Evolutionary conservation across 805 yeast species (phyloP), one percentile per base, ranked within the genome.

Genomic region (Ogataea thermomethanolica): DNA sequence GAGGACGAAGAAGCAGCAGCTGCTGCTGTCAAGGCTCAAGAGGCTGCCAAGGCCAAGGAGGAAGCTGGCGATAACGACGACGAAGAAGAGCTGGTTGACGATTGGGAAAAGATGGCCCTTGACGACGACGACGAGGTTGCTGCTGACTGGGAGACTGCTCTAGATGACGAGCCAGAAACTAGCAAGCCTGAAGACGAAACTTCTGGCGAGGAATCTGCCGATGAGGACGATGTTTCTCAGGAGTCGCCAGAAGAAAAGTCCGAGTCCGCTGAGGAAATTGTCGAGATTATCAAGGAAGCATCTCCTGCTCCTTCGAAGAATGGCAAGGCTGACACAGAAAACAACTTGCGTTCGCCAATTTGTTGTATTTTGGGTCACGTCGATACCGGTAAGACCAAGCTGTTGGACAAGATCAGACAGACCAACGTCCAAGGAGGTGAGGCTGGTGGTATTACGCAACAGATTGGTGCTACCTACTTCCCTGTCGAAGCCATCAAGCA

Each of bases 361-460:
- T 93, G 99, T 68, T 89, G 96, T 84, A 93, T 93, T 59, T 76
- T 93, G 66, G 99, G 99, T 63, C 99, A 93, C 73, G 99, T 93
- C 67, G 99, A 93, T 76, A 93, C 99, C 43, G 99, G 99, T 81
- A 93, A 93, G 69, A 93, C 99, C 52, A 93, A 93, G 65, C 77
- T 93, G 51, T 75, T 93, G 64, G 99, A 93, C 64, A 93, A 93
- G 68, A 82, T 93, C 54, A 91, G 99, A 72, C 97, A 91, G 72
- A 93, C 98, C 29, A 93, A 93, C 61, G 99, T 93, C 46, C 99
- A 93, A 73, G 99, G 97, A 65, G 99, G 99, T 61, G 99, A 93
- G 72, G 99, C 99, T 41, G 99, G 99, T 73, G 99, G 99, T 73
- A 93, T 93, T 65, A 93, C 99, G 50, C 99, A 93, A 76, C 99